Conservation (phyloP, 345 rosid species). For the Aegle marmelos region DNA sequence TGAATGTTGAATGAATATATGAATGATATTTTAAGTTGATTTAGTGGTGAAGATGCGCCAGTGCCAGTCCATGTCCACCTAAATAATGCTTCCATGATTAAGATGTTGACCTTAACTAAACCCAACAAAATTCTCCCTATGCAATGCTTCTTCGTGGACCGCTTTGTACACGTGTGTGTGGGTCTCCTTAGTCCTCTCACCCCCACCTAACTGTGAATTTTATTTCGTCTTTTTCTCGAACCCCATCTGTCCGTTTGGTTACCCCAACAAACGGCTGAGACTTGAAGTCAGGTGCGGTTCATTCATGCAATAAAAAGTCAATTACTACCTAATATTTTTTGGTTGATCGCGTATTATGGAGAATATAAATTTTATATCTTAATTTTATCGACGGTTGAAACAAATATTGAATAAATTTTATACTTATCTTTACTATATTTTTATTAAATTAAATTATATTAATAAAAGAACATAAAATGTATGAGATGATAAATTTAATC, state of each 20-base stretch:
- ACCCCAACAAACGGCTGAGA: not conserved
- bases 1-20: no score
- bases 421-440: no score
- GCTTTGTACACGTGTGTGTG: conserved; percentile 55
- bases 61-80: conserved; percentile 18
- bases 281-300: no score
- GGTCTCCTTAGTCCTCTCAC: conserved; percentile 14
- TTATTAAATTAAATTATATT: no score
- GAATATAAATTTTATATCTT: no score
- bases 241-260: not conserved
- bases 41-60: conserved; percentile 24
- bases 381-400: no score
- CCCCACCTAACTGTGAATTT: conserved; percentile 33
- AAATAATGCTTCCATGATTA: conserved; percentile 63
- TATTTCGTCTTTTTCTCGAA: conserved; percentile 3
- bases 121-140: conserved; percentile 34
- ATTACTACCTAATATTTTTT: no score
- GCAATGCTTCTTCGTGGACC: conserved; percentile 23
- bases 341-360: no score
- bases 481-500: no score
- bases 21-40: conserved; percentile 15
- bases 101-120: conserved; percentile 52
- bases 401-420: no score
- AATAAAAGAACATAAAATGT: no score
- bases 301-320: no score